Base-by-base conservation (phyloP, 768 basidiomycete genomes). In the Termitomyces sp. region DNA sequence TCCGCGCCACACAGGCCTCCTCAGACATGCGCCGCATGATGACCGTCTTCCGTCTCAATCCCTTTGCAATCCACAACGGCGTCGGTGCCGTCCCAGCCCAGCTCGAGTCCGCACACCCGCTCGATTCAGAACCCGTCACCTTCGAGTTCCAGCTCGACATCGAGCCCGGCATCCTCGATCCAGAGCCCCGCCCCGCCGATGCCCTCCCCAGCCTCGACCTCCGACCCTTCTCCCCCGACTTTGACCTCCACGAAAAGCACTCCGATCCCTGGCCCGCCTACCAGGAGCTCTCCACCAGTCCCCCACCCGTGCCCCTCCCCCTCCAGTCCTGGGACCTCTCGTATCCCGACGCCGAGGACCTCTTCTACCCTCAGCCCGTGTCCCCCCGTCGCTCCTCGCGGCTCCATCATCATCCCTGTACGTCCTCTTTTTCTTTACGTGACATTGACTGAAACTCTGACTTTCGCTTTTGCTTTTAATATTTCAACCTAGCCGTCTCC, bases 31-130 rank as follows among this genome's bases (percentile, higher is more conserved):
- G 85, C 54, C 73, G 74, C 48, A 84, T 90, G 83, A 92, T 92
- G 89, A 81, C 82, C 43, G 82, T 85, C 22, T 88, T 91, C 68
- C 80, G 89, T 8, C 77, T 90, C 63, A 86, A 90, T 68, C 88
- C 87, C 0, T 91, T 91, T 63, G 79, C 87, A 24, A 82, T 85
- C 72, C 83, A 87, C 61, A 81, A 75, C 57, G 77, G 75, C 31
- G 65, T 68, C 47, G 74, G 76, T 4, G 59, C 70, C 3, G 69
- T 74, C 6, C 62, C 67, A 1, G 60, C 61, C 10, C 72, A 70
- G 10, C 74, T 76, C 55, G 77, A 79, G 53, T 80, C 82, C 53
- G 79, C 85, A 5, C 79, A 80, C 0, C 82, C 88, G 0, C 73
- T 88, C 51, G 80, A 81, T 1, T 75, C 85, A 59, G 79, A 82